Base-by-base conservation (phyloP, 345 rosid genomes). In the Capsella bursapastoris region DNA sequence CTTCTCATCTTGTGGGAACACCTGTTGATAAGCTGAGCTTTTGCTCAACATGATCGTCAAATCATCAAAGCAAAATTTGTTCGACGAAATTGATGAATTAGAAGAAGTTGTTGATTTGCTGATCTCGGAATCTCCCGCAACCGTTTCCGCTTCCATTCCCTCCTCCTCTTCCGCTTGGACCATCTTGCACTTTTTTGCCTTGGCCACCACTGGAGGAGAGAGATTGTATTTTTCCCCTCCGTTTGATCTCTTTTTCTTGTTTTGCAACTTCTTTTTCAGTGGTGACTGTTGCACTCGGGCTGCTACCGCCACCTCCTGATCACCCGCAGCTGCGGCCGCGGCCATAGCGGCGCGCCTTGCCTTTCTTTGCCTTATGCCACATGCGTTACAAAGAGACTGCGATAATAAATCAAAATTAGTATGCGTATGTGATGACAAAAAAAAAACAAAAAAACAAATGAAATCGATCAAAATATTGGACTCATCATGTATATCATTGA, bases 1-100 rank as follows among this genome's bases (percentile, higher is more conserved):
- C 80, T 91, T 91, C 82, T 93, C 98, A 41, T 91, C 98, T 76
- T 89, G 98, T 63, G 97, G 98, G 74, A 91, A 93, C 77, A 89
- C 86, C 78, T 78, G 79, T 58, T 88, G 92, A 71, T 82, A 89
- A 57, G 90, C 83, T 7, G 96, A 85, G 66, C 83, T 85, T 72
- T 89, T 87, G 76, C 88, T 88, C 83, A 90, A 71, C 82, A 83
- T 86, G 49, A 78, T 73, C 7, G 86, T 81, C 78, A 89, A 86
- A 31, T 91, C 98, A 78, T 91, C 96, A 32, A 89, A 89, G 69
- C 92, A 78, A 40, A 91, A 51, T 68, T 86, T 84, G 75, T 81
- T 85, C n/a, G 75, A 73, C 0, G 66, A 73, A 53, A 55, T 61
- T 16, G 77, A 71, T 14, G 78, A 79, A 55, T 40, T 49, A 53